These are phyloP conservation scores for Rhodomyrtus tomentosa DNA, from an alignment of 345 rosid species.

Conservation along the genomic window DNA sequence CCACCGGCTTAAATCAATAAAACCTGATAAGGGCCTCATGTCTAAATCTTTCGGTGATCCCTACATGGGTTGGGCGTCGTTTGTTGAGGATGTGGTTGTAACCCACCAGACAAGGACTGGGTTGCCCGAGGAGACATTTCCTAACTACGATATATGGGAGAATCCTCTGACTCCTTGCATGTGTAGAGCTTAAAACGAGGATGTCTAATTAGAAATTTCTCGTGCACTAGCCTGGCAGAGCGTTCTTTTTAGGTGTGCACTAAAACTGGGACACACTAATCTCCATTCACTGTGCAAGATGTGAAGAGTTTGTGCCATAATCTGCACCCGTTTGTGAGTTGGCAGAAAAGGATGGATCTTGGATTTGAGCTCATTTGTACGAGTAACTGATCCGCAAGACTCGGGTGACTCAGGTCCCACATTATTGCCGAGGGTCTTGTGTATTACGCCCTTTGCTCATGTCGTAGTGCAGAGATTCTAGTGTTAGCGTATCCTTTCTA, in stretches of 20 bases:
- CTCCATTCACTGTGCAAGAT: not conserved
- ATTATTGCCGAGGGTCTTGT: not conserved
- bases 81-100: conserved; percentile 88
- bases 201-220: not conserved
- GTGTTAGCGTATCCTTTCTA: not conserved
- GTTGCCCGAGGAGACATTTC: conserved; percentile 98
- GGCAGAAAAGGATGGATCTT: not conserved
- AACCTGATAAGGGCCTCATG: conserved; percentile 98
- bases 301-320: not conserved
- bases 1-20: conserved; percentile 86
- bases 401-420: not conserved
- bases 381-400: not conserved
- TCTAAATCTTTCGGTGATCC: conserved; percentile 99
- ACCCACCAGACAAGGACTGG: conserved; percentile 97
- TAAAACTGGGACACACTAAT: not conserved
- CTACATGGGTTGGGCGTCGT: conserved; percentile 97
- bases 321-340: not conserved
- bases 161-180: conserved; percentile 98
- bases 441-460: not conserved
- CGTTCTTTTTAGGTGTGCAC: not conserved
- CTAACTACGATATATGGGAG: conserved; percentile 99
- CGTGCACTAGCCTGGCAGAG: not conserved
- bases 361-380: not conserved
- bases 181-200: conserved; percentile 71
- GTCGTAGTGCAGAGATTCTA: not conserved